Percentiles rank a stretch among this genome's conserved stretches.
Conservation (phyloP, 2,329 filamentous ascomycete species). For the Fusarium sp. region DNA sequence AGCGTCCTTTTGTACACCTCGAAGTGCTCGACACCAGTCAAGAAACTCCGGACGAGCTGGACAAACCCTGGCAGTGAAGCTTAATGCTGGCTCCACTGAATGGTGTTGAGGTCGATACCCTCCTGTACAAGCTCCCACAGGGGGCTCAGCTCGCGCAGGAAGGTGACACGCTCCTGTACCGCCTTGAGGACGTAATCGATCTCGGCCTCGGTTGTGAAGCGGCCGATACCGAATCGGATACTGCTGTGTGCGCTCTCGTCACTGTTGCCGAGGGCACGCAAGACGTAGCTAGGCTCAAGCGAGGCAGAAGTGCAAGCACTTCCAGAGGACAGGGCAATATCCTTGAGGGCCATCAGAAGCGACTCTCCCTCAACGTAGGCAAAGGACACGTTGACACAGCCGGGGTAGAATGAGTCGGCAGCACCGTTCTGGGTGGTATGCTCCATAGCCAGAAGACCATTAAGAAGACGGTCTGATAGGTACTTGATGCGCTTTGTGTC, state of each 20-base stretch:
- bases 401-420: slow-evolving; percentile 84
- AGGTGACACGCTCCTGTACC: slow-evolving; percentile 88
- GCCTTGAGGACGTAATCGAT: slow-evolving; percentile 98
- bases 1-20: slow-evolving; percentile 7
- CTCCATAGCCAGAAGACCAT: slow-evolving; percentile 87
- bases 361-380: slow-evolving; percentile 99
- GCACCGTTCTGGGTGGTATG: slow-evolving; percentile 94
- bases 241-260: slow-evolving; percentile 98
- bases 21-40: not conserved
- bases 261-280: slow-evolving; percentile 92
- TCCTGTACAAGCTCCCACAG: slow-evolving; percentile 99
- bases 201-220: slow-evolving; percentile 94
- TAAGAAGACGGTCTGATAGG: slow-evolving; percentile 84
- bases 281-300: slow-evolving; percentile 94
- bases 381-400: slow-evolving; percentile 98
- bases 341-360: slow-evolving; percentile 96
- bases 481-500: slow-evolving; percentile 85
- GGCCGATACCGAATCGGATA: slow-evolving; percentile 96
- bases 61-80: slow-evolving; percentile 5
- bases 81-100: slow-evolving; percentile 98
- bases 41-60: slow-evolving; percentile 1
- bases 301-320: slow-evolving; percentile 98
- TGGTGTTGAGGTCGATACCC: slow-evolving; percentile 92
- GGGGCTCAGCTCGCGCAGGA: slow-evolving; percentile 93
- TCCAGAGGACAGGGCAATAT: slow-evolving; percentile 95